Percentiles rank a stretch among this genome's conserved stretches.
Conservation (phyloP, 805 yeast genomes). For the Huiozyma sinensis region DNA sequence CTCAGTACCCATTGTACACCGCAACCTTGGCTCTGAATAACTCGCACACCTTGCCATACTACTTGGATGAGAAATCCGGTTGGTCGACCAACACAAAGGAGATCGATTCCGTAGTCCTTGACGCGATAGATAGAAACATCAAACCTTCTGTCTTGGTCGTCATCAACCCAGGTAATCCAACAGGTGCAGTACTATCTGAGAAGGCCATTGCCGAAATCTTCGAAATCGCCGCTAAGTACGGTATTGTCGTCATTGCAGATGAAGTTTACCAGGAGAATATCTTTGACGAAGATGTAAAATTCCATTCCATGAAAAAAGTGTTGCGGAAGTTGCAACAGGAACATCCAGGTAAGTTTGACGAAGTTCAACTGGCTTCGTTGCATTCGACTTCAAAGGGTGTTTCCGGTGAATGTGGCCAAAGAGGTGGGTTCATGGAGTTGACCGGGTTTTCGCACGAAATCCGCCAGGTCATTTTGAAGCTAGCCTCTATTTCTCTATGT, state of each 20-base stretch:
- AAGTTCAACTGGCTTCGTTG: constrained; percentile 82
- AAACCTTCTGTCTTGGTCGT: constrained; percentile 74
- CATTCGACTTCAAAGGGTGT: constrained; percentile 98
- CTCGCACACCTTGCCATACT: constrained; percentile 78
- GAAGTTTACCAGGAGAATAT: constrained; percentile 96
- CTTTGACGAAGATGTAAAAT: constrained; percentile 53
- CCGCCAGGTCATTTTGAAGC: constrained; percentile 59
- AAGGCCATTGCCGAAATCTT: constrained; percentile 63
- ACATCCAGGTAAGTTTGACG: constrained; percentile 45
- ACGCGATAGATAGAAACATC: constrained; percentile 42
- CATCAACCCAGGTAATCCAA: constrained; percentile 97
- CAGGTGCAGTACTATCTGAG: constrained; percentile 70
- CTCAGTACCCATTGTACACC: constrained; percentile 94
- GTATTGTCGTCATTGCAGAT: constrained; percentile 85
- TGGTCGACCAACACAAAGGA: constrained; percentile 77
- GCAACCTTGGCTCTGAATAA: constrained; percentile 84
- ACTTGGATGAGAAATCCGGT: constrained; percentile 61
- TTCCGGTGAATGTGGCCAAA: constrained; percentile 97
- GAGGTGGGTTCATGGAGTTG: constrained; percentile 97
- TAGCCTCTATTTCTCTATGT: constrained; percentile 85
- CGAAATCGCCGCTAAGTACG: constrained; percentile 71
- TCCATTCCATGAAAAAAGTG: constrained; percentile 75
- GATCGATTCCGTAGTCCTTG: constrained; percentile 43
- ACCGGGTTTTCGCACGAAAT: constrained; percentile 69
- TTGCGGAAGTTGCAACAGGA: constrained; percentile 51